Evolutionary conservation across 2,329 filamentous ascomycete genomes (phyloP), one percentile per base, ranked within the genome.

Genomic region (Penicillium sp.): DNA sequence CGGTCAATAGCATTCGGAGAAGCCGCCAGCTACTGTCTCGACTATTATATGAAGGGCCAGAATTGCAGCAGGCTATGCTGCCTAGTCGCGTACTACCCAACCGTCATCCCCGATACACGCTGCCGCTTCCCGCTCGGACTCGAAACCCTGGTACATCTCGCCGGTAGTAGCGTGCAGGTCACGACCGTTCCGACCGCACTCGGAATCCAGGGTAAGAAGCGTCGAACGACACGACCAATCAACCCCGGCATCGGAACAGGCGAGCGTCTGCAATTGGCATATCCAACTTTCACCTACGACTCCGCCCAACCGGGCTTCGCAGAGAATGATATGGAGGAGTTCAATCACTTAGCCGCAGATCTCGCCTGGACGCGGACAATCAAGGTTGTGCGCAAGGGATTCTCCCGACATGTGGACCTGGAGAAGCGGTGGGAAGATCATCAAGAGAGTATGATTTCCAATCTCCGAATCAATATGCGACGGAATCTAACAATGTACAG

Each of bases 361-460:
- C 67, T 92, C 21, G 88, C 89, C 0, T 92, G 87, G 82, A 85
- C 81, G n/a, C 80, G 90, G 8, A 87, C 85, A 35, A 67, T 93
- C 56, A 78, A 78, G 1, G 74, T 80, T 0, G 77, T 90, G 35
- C 79, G 86, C 42, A 81, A 80, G 58, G 88, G 85, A 0, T 90
- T 92, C 67, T 72, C 71, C 3, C 68, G 73, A 44, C 70, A 78
- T 35, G 55, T 64, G 1, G 73, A 77, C 57, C 59, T 73, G 35
- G 74, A 77, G 39, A 69, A 71, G 54, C 60, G 64, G 16, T 70
- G 69, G 69, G 71, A 76, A 58, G 68, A 74, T 13, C 66, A 76
- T 56, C 63, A 74, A 53, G 73, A 74, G 54, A 71, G 71, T 74
- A 60, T 46, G 60, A 1, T 14, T 4, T 10, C 1, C 0, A 1